A percentile compares a stretch with the other conserved stretches of the same genome.
Conservation (phyloP, 495 filamentous ascomycete species). For the Staphylotrichum tortipilum region DNA sequence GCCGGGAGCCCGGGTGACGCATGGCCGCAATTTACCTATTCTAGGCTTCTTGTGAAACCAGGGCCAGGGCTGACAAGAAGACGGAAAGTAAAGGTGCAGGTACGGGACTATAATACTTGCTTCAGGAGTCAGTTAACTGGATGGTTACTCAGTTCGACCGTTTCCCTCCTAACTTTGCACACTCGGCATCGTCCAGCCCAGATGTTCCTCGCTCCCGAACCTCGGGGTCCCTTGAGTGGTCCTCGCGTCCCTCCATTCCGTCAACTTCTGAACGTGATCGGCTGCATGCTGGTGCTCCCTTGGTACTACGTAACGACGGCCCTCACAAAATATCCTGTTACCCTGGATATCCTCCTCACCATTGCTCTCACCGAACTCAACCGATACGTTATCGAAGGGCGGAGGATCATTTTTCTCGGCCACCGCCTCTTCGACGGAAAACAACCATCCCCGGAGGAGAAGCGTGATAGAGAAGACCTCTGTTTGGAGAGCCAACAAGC, state of each 20-base stretch:
- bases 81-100: too few species aligned
- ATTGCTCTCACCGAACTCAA: constrained; percentile 10
- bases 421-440: background rate
- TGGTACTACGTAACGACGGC: constrained; percentile 3
- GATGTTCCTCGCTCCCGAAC: too few species aligned
- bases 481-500: background rate
- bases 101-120: too few species aligned
- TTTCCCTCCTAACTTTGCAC: too few species aligned
- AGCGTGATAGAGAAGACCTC: background rate
- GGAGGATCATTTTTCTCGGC: background rate
- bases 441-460: background rate
- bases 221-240: background rate
- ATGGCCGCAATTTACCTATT: too few species aligned
- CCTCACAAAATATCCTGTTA: constrained; percentile 4
- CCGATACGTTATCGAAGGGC: constrained; percentile 7
- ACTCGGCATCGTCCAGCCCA: too few species aligned
- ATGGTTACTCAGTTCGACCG: too few species aligned
- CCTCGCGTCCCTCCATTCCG: background rate
- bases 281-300: constrained; percentile 2
- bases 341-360: constrained; percentile 7
- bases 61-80: too few species aligned
- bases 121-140: too few species aligned
- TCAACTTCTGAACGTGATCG: constrained; percentile 4
- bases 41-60: too few species aligned
- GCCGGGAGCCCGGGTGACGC: too few species aligned